Percentiles rank a stretch among this genome's conserved stretches.
phyloP scores from a whole-genome alignment of 192 early-diverging fungal species.

The Radiomyces spectabilis region DNA sequence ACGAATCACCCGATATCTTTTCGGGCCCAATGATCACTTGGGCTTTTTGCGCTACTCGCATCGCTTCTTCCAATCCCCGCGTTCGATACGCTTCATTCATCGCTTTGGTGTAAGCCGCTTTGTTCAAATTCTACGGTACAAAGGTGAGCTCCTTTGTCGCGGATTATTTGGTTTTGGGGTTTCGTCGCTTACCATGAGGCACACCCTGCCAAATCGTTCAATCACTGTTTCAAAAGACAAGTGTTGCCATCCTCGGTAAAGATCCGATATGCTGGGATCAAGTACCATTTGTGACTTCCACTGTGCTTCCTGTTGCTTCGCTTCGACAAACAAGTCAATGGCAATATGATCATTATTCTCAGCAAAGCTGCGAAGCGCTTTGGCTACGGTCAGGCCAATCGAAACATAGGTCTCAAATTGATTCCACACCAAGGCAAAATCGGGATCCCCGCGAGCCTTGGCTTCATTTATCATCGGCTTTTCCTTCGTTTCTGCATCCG shows the following conservation, averaged over 20 bases:
- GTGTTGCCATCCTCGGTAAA: neutral
- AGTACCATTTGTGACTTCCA: constrained; percentile 13
- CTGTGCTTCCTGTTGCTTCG: constrained; percentile 13
- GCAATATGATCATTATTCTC: constrained; percentile 4
- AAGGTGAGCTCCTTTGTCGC: too few species aligned
- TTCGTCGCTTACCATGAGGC: constrained; percentile 9
- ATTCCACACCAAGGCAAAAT: neutral
- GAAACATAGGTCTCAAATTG: constrained; percentile 2
- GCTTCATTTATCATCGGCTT: too few species aligned
- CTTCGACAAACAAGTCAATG: constrained; percentile 2
- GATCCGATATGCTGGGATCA: neutral
- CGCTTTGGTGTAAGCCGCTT: constrained; percentile 12
- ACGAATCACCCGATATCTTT: neutral
- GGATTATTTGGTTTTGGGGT: too few species aligned
- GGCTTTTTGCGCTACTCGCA: constrained; percentile 18
- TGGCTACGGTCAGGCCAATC: neutral
- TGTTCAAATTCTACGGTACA: constrained; percentile 10
- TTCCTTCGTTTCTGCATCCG: too few species aligned
- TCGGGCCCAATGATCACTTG: constrained; percentile 19
- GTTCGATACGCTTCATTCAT: constrained; percentile 13
- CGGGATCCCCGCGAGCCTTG: too few species aligned
- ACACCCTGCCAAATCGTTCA: constrained; percentile 9
- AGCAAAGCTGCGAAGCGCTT: neutral
- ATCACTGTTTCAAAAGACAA: neutral
- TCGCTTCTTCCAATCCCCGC: constrained; percentile 20